Evolutionary conservation across 2,329 filamentous ascomycete species (phyloP).

Genomic region (Elsinoe necatrix): DNA sequence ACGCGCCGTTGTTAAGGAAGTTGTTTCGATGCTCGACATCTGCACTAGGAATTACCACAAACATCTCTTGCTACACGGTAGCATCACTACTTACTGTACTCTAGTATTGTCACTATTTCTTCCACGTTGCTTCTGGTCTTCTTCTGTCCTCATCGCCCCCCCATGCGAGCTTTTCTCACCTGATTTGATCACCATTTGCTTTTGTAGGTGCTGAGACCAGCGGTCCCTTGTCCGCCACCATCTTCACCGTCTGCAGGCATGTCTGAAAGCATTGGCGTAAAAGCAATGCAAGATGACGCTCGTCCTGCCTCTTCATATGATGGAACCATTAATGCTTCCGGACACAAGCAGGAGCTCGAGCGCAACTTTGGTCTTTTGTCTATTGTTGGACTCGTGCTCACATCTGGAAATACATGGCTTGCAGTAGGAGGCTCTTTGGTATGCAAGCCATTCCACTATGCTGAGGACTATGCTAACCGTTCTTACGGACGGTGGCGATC

Average conservation of each 20-base stretch:
- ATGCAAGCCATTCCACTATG: neutral
- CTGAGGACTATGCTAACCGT: neutral
- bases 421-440: conserved; percentile 34
- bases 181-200: neutral
- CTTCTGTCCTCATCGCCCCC: neutral
- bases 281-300: neutral
- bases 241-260: neutral
- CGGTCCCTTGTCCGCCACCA: neutral
- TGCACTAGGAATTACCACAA: neutral
- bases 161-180: neutral
- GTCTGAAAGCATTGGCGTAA: neutral
- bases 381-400: conserved; percentile 35
- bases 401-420: conserved; percentile 39
- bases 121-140: neutral
- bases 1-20: neutral
- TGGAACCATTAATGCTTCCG: conserved; percentile 32
- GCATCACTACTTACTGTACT: neutral
- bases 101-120: neutral
- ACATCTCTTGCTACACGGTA: neutral
- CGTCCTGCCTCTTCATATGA: neutral
- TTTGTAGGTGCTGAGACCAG: neutral
- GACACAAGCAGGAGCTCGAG: conserved; percentile 36
- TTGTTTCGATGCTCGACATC: neutral
- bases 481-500: conserved; percentile 36
- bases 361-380: conserved; percentile 37